phyloP scores from a whole-genome alignment of 176 grass and related monocot species.

The Cenchrus americanus region DNA sequence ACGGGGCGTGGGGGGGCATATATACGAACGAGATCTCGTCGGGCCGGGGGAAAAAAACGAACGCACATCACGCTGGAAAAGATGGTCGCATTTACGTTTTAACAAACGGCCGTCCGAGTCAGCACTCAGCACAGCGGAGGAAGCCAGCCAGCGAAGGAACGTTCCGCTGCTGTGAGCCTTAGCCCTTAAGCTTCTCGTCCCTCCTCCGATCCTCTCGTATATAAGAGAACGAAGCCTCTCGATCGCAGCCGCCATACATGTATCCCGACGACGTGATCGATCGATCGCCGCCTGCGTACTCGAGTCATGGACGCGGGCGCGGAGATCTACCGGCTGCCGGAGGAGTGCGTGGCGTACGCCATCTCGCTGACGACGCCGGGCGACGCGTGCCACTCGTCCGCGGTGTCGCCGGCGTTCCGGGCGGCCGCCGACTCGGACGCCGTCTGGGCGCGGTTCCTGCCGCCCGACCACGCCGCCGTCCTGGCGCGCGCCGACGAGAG shows the following conservation, averaged over 20 bases:
- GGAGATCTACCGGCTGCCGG: constrained; percentile 60
- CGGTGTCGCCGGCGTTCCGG: constrained; percentile 61
- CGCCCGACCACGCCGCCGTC: constrained; percentile 53
- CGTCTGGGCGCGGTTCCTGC: constrained; percentile 75
- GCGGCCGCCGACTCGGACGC: constrained; percentile 65
- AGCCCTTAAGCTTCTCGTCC: constrained; percentile 65
- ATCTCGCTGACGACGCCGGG: constrained; percentile 72
- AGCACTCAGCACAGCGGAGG: constrained; percentile 47
- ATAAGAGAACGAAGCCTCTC: constrained; percentile 18
- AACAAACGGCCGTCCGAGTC: constrained; percentile 46
- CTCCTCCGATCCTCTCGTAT: neutral
- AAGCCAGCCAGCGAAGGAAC: neutral
- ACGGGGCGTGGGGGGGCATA: constrained; percentile 1
- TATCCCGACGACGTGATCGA: neutral
- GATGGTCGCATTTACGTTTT: constrained; percentile 28
- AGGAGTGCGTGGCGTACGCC: constrained; percentile 73
- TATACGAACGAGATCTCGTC: constrained; percentile 31
- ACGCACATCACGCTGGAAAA: constrained; percentile 27
- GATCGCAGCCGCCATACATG: neutral
- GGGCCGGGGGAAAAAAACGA: neutral
- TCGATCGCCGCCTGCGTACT: neutral
- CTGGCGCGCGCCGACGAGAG: constrained; percentile 50
- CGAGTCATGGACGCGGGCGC: constrained; percentile 11
- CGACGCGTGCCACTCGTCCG: constrained; percentile 62
- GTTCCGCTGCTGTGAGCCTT: constrained; percentile 43